Evolutionary conservation across 176 grass and related monocot species (phyloP).

Genomic region (Typha latifolia): DNA sequence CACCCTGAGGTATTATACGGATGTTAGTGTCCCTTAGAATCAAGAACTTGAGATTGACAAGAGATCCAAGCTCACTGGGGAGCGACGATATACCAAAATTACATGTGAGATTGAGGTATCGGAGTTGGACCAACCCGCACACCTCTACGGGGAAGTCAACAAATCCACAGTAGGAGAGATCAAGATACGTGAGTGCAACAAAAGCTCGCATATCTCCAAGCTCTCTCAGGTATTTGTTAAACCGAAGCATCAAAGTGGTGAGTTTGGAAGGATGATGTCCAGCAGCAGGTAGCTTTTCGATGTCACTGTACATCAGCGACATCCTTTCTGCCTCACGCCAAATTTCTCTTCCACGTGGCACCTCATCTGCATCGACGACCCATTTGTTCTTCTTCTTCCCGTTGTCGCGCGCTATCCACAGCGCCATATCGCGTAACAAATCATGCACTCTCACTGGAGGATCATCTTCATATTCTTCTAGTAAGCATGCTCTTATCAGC

Average conservation of each 20-base stretch:
- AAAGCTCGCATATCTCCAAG: slow-evolving; percentile 2
- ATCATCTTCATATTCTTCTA: slow-evolving; percentile 2
- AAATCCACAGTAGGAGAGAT: background rate
- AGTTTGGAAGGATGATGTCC: background rate
- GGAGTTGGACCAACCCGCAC: slow-evolving; percentile 2
- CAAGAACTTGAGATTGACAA: slow-evolving; percentile 23
- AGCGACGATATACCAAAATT: background rate
- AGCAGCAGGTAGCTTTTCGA: background rate
- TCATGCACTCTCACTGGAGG: slow-evolving; percentile 22
- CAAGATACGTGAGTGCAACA: slow-evolving; percentile 8
- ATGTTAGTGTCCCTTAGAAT: background rate
- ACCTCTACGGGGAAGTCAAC: background rate
- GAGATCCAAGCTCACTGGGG: background rate
- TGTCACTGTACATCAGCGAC: slow-evolving; percentile 1
- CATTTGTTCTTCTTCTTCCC: slow-evolving; percentile 22
- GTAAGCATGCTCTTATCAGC: slow-evolving; percentile 5
- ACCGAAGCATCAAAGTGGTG: slow-evolving; percentile 1
- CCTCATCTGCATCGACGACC: background rate
- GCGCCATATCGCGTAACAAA: slow-evolving; percentile 25
- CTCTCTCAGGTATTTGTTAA: background rate
- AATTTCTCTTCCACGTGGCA: background rate
- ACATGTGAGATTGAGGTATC: slow-evolving; percentile 1
- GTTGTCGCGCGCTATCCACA: too few species aligned
- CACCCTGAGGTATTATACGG: background rate
- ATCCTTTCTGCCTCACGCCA: background rate